Conservation (phyloP, 208 protist genomes). For the Porcisia deanei region DNA sequence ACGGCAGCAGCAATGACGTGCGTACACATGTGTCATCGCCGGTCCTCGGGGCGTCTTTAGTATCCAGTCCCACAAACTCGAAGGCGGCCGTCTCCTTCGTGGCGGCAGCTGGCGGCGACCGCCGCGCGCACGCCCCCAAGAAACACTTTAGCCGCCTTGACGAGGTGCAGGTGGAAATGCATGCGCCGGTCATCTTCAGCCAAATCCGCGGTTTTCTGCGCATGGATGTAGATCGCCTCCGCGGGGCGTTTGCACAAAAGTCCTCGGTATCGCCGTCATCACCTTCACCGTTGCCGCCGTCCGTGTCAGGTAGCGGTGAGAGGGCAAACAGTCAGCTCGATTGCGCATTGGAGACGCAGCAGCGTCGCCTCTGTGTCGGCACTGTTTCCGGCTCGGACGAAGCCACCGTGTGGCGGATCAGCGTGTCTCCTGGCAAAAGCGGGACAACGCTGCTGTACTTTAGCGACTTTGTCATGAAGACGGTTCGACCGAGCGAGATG, state of each 20-base stretch:
- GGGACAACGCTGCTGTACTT: constrained; percentile 88
- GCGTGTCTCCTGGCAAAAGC: constrained; percentile 84
- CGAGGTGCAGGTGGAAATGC: constrained; percentile 67
- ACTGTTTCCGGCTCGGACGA: constrained; percentile 15
- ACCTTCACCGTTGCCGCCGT: background rate
- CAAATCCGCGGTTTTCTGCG: constrained; percentile 76
- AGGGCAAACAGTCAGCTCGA: background rate
- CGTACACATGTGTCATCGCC: background rate
- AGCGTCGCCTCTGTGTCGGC: constrained; percentile 8
- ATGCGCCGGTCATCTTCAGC: constrained; percentile 79
- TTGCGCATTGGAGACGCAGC: constrained; percentile 12
- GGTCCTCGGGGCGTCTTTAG: background rate
- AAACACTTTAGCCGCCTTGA: constrained; percentile 56
- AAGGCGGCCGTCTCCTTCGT: constrained; percentile 23
- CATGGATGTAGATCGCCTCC: constrained; percentile 58
- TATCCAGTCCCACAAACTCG: constrained; percentile 6
- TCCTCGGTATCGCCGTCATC: background rate
- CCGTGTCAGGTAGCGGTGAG: background rate
- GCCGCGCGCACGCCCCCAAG: constrained; percentile 25
- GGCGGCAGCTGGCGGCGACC: constrained; percentile 22
- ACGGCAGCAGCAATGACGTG: constrained; percentile 12
- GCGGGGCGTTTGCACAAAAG: constrained; percentile 16
- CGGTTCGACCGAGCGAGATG: constrained; percentile 76
- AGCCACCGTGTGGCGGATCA: constrained; percentile 65
- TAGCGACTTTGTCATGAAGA: constrained; percentile 91